These are phyloP conservation scores for Coffea humblotiana DNA, from an alignment of 305 asterid genomes.

Conservation along the genomic window DNA sequence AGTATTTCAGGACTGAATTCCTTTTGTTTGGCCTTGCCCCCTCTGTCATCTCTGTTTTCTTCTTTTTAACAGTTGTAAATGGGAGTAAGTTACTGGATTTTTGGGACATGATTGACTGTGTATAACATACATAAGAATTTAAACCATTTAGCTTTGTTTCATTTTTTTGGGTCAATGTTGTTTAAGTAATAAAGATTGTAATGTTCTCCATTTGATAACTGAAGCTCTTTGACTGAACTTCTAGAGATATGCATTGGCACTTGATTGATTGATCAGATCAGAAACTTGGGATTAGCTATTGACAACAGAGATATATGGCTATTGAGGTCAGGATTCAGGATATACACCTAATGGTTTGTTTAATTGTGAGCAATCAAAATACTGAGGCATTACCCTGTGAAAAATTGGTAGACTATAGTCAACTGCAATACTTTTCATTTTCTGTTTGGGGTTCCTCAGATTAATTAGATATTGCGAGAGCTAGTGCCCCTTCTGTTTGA, in stretches of 20 bases:
- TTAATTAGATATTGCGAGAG: neutral
- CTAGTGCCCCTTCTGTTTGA: neutral
- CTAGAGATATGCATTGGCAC: neutral
- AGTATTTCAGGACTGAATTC: neutral
- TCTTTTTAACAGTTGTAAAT: neutral
- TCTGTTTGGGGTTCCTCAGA: neutral
- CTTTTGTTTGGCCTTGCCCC: too few relatives aligned
- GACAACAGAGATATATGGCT: neutral
- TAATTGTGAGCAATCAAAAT: neutral
- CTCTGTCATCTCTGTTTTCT: neutral
- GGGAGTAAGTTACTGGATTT: neutral
- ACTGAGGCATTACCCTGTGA: neutral
- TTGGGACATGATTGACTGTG: neutral
- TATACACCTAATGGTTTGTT: too few relatives aligned
- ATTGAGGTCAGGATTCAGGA: neutral
- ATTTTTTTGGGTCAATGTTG: neutral
- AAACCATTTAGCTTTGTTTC: neutral
- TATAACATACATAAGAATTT: too few relatives aligned
- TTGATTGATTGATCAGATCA: neutral
- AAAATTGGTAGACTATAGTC: neutral
- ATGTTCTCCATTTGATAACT: neutral
- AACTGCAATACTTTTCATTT: too few relatives aligned
- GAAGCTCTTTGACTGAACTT: too few relatives aligned
- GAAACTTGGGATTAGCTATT: neutral
- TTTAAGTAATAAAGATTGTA: too few relatives aligned